Conservation (phyloP, 441 rosid species). For the Arabidopsis hybrid region DNA sequence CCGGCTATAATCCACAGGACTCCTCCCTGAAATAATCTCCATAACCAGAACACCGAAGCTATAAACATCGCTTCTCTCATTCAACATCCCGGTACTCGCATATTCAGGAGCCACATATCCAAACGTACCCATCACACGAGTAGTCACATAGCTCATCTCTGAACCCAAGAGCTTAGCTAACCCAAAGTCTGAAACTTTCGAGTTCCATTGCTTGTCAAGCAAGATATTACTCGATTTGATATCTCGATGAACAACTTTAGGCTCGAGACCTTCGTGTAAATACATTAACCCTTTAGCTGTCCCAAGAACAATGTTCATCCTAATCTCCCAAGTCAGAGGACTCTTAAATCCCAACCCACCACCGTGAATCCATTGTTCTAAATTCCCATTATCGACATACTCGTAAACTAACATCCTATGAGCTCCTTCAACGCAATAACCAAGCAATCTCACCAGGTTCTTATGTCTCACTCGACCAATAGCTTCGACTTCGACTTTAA, state of each 20-base stretch:
- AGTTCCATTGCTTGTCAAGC: conserved; percentile 87
- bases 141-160: conserved; percentile 80
- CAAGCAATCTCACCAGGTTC: conserved; percentile 90
- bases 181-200: conserved; percentile 94
- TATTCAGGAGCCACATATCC: conserved; percentile 98
- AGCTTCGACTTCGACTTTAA: conserved; percentile 93
- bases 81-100: conserved; percentile 95
- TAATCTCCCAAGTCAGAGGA: conserved; percentile 89
- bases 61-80: conserved; percentile 89
- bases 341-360: conserved; percentile 73
- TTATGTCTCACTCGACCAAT: conserved; percentile 92
- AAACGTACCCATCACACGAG: conserved; percentile 96
- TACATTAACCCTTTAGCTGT: conserved; percentile 92
- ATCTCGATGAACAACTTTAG: conserved; percentile 91
- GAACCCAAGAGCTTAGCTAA: conserved; percentile 88
- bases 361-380: conserved; percentile 96
- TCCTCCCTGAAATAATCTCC: conserved; percentile 91
- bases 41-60: conserved; percentile 91
- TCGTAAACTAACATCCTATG: conserved; percentile 95
- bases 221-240: conserved; percentile 94
- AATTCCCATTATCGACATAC: conserved; percentile 82
- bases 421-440: conserved; percentile 97
- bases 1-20: conserved; percentile 89
- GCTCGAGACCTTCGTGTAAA: conserved; percentile 94
- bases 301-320: conserved; percentile 84